Conservation (phyloP, 2,329 filamentous ascomycete species). For the Monosporascus sp. region DNA sequence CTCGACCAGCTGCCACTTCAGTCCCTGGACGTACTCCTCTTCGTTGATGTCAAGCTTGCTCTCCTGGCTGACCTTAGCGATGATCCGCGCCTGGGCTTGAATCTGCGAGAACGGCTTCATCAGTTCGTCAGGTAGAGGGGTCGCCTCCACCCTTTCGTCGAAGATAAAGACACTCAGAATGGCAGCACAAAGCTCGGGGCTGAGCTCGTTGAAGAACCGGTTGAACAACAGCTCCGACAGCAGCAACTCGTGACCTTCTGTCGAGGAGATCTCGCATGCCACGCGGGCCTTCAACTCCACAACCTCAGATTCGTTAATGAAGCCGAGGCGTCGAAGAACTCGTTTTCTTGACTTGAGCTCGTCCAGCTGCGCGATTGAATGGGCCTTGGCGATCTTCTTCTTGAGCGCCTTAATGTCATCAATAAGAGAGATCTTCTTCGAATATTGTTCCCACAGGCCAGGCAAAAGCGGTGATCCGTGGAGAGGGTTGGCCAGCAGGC, state of each 20-base stretch:
- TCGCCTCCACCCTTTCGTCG: constrained; percentile 85
- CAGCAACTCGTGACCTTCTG: constrained; percentile 84
- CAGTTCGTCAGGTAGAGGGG: constrained; percentile 74
- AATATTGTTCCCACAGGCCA: constrained; percentile 82
- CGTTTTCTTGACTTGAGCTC: constrained; percentile 95
- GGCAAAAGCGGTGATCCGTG: constrained; percentile 84
- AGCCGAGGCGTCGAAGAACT: constrained; percentile 86
- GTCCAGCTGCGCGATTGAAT: constrained; percentile 88
- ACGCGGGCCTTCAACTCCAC: constrained; percentile 96
- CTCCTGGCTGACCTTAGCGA: constrained; percentile 92
- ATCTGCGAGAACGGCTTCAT: constrained; percentile 82
- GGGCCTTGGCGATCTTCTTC: constrained; percentile 77
- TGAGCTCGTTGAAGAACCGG: constrained; percentile 94
- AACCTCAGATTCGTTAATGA: constrained; percentile 93
- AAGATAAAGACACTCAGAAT: constrained; percentile 94
- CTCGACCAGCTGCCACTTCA: constrained; percentile 97
- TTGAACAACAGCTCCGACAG: constrained; percentile 93
- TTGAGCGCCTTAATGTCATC: constrained; percentile 83
- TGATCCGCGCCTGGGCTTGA: constrained; percentile 76
- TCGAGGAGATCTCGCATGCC: constrained; percentile 93
- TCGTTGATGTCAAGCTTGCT: constrained; percentile 93
- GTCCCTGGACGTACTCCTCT: constrained; percentile 81
- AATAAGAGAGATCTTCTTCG: constrained; percentile 67
- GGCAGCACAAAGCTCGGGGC: constrained; percentile 80
- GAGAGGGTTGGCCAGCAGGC: constrained; percentile 80